Conservation (phyloP, 2,329 filamentous ascomycete genomes). For the Alternaria longipes region DNA sequence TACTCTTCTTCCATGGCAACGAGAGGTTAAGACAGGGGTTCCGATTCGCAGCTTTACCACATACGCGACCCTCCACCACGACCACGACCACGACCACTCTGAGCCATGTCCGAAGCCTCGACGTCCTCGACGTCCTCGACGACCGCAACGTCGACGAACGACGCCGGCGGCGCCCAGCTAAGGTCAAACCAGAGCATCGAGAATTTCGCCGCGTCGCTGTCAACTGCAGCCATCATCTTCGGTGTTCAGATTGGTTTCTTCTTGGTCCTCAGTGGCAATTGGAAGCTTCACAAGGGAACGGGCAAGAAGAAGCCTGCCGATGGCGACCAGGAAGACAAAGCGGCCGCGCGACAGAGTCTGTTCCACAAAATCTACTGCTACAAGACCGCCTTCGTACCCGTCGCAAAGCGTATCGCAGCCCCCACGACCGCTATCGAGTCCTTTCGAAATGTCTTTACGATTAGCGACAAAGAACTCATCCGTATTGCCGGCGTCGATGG, state of each 20-base stretch:
- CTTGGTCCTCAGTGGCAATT: constrained; percentile 50
- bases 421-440: constrained; percentile 49
- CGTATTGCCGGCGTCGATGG: constrained; percentile 95
- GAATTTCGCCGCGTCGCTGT: constrained; percentile 50
- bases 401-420: constrained; percentile 46
- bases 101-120: constrained; percentile 18
- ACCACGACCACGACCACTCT: constrained; percentile 6
- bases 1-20: constrained; percentile 16
- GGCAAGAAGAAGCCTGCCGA: constrained; percentile 27
- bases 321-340: constrained; percentile 19
- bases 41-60: constrained; percentile 6
- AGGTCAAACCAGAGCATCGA: constrained; percentile 47
- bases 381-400: constrained; percentile 50
- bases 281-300: constrained; percentile 39
- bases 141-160: constrained; percentile 2
- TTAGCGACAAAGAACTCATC: constrained; percentile 83
- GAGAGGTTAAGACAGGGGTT: constrained; percentile 17
- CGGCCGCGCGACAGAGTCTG: constrained; percentile 44
- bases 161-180: constrained; percentile 22
- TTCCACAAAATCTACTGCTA: constrained; percentile 53
- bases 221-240: constrained; percentile 48
- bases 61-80: not conserved
- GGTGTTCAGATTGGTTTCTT: constrained; percentile 47
- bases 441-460: constrained; percentile 66
- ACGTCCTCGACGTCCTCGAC: constrained; percentile 9